phyloP scores from a whole-genome alignment of 129 eudicot genomes.

The Heracleum sosnowskyi region DNA sequence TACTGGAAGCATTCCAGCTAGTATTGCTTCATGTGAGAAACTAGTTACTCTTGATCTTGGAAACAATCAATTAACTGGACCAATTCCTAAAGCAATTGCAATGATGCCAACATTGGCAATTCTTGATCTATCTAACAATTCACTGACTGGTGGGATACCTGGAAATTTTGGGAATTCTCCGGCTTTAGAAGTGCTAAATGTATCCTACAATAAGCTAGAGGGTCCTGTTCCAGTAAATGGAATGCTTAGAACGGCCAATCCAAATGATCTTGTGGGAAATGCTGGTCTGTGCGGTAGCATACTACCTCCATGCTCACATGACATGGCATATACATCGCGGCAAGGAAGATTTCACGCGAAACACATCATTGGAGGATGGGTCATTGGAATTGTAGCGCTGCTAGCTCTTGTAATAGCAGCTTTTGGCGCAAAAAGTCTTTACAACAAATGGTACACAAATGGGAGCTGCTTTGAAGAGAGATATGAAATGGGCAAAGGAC shows the following conservation, averaged over 20 bases:
- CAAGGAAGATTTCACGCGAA: slow-evolving; percentile 34
- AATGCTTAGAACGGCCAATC: slow-evolving; percentile 63
- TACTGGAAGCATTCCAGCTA: slow-evolving; percentile 61
- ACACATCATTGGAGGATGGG: slow-evolving; percentile 63
- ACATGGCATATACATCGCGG: slow-evolving; percentile 20
- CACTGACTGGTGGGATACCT: slow-evolving; percentile 68
- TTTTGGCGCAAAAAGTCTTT: slow-evolving; percentile 39
- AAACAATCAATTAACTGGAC: slow-evolving; percentile 53
- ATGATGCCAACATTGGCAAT: slow-evolving; percentile 69
- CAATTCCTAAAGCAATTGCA: slow-evolving; percentile 52
- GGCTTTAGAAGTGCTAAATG: slow-evolving; percentile 62
- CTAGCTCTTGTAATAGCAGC: slow-evolving; percentile 34
- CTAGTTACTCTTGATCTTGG: slow-evolving; percentile 54
- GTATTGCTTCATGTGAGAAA: slow-evolving; percentile 71
- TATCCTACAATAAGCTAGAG: slow-evolving; percentile 57
- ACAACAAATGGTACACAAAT: slow-evolving; percentile 41
- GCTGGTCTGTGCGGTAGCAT: slow-evolving; percentile 66
- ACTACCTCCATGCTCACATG: slow-evolving; percentile 55
- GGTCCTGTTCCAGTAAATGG: slow-evolving; percentile 82
- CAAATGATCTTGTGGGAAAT: slow-evolving; percentile 65
- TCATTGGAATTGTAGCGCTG: slow-evolving; percentile 49
- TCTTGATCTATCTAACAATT: slow-evolving; percentile 78
- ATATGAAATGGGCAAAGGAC: slow-evolving; percentile 44
- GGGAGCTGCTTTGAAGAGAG: slow-evolving; percentile 55
- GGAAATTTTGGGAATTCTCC: slow-evolving; percentile 65